phyloP scores from a whole-genome alignment of 768 basidiomycete species.

The Pleurotus eryngii region DNA sequence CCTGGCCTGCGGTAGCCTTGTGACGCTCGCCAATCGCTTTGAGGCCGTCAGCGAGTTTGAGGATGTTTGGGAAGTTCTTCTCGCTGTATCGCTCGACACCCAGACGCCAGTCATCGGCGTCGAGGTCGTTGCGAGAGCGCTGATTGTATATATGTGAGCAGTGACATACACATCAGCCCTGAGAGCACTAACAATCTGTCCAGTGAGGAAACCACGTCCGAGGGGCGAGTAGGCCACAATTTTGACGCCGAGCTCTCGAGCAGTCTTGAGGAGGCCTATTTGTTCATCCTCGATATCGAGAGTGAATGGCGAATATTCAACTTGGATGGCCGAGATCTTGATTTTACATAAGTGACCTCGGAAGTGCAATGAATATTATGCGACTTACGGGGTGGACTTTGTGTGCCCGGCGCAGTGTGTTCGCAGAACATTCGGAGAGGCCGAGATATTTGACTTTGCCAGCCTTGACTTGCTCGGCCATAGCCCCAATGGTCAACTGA shows the following conservation, averaged over 20 bases:
- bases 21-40: constrained; percentile 26
- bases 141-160: not conserved
- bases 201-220: constrained; percentile 46
- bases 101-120: constrained; percentile 35
- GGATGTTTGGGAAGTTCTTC: constrained; percentile 28
- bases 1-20: constrained; percentile 33
- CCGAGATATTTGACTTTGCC: constrained; percentile 50
- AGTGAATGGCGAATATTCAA: constrained; percentile 39
- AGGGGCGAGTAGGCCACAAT: constrained; percentile 50
- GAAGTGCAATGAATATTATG: constrained; percentile 12
- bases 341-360: too few relatives aligned
- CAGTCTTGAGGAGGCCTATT: constrained; percentile 33
- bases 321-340: constrained; percentile 41
- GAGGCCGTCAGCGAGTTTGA: constrained; percentile 29
- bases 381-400: constrained; percentile 46
- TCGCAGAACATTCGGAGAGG: constrained; percentile 48
- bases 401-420: constrained; percentile 46
- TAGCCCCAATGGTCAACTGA: constrained; percentile 40
- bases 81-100: constrained; percentile 21
- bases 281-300: constrained; percentile 41
- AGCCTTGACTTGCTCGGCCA: constrained; percentile 51
- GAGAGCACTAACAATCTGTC: constrained; percentile 31
- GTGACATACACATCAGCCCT: constrained; percentile 10
- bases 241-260: constrained; percentile 39
- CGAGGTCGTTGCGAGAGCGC: constrained; percentile 37